Evolutionary conservation across 108 stramenopile genomes (phyloP).

Genomic region (Hondaea fermentalgiana): DNA sequence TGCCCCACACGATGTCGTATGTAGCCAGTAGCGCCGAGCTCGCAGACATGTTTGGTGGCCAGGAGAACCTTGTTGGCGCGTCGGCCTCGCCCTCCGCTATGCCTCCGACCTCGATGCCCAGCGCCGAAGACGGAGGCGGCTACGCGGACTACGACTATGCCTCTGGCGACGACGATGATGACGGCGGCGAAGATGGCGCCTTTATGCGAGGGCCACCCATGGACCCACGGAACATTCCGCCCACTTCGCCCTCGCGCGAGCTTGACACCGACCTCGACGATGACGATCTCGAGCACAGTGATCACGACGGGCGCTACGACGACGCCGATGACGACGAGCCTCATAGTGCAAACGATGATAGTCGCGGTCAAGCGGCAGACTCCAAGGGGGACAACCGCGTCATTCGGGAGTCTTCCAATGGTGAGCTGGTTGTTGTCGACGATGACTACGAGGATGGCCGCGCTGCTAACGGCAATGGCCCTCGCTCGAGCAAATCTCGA

Average conservation of each 20-base stretch:
- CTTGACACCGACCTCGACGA: neutral
- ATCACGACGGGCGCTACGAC: neutral
- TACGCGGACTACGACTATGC: no score
- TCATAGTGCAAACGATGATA: neutral
- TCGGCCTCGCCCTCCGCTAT: neutral
- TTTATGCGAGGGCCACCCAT: neutral
- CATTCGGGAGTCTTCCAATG: neutral
- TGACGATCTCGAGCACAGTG: neutral
- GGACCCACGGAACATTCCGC: neutral
- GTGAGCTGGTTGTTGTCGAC: neutral
- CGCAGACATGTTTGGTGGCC: neutral
- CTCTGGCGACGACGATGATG: no score
- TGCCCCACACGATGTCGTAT: conserved; percentile 1
- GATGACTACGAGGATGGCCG: neutral
- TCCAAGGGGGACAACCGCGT: neutral
- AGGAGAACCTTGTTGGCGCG: neutral
- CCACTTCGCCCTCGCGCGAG: neutral
- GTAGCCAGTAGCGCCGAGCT: neutral
- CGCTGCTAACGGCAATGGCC: neutral
- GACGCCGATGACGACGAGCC: neutral
- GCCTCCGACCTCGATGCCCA: neutral
- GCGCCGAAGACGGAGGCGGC: no score
- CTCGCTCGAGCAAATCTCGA: neutral
- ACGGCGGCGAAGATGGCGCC: no score
- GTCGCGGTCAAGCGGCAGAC: no score